Conservation (phyloP, 2,329 filamentous ascomycete species). For the Fusarium sp. region DNA sequence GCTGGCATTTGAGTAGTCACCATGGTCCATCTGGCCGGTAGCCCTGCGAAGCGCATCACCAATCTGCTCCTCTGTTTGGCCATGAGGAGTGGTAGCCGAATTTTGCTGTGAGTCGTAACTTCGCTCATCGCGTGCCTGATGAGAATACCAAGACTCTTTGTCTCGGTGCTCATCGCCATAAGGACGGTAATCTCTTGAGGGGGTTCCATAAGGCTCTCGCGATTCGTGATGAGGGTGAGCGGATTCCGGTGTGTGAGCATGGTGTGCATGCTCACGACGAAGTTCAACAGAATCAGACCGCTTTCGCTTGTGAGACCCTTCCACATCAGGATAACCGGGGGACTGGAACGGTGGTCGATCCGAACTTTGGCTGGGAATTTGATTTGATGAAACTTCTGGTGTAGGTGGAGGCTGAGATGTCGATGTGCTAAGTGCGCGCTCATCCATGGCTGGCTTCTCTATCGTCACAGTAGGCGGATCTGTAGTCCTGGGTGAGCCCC, state of each 20-base stretch:
- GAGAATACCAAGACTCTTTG: conserved; percentile 61
- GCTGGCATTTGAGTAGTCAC: conserved; percentile 63
- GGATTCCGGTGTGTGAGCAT: conserved; percentile 50
- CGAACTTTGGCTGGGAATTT: conserved; percentile 52
- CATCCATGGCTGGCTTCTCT: conserved; percentile 47
- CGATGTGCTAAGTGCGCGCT: conserved; percentile 44
- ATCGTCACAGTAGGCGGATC: conserved; percentile 47
- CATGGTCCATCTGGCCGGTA: conserved; percentile 57
- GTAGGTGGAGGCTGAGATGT: conserved; percentile 40
- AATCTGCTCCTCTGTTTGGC: conserved; percentile 61
- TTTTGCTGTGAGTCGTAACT: conserved; percentile 59
- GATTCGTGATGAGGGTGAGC: conserved; percentile 47
- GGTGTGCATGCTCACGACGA: conserved; percentile 49
- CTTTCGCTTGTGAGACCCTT: conserved; percentile 71
- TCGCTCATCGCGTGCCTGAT: conserved; percentile 59
- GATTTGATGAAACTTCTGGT: conserved; percentile 43
- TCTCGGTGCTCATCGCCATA: conserved; percentile 59
- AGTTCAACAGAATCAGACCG: conserved; percentile 71
- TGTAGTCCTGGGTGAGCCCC: conserved; percentile 57
- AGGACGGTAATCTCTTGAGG: conserved; percentile 57
- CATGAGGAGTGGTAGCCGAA: conserved; percentile 56
- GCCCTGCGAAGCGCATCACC: conserved; percentile 57
- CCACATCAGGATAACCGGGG: conserved; percentile 55
- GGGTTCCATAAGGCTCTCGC: conserved; percentile 55
- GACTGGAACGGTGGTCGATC: conserved; percentile 56